Base-by-base conservation (phyloP, 2,329 filamentous ascomycete species). In the Colletotrichum chlorophyti region DNA sequence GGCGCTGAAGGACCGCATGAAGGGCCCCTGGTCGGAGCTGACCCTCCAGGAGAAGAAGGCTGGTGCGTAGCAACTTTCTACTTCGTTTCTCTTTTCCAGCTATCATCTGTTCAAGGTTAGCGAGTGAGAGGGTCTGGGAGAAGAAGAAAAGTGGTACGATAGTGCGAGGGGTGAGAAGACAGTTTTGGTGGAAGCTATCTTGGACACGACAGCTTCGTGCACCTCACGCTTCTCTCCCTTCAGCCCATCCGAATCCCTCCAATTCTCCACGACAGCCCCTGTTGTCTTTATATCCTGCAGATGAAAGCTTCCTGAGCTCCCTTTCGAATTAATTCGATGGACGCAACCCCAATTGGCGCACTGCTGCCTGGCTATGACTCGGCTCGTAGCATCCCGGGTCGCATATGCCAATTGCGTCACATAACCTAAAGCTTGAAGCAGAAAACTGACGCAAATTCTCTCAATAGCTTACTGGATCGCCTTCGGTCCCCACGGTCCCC, bases 31-130 rank as follows among this genome's bases (percentile, higher is more conserved):
- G 95, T 86, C 89, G 73, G 92, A 98, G 74, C 83, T 99, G 82
- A 97, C 95, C 49, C 68, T 96, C 72, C 90, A 95, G 79, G 95
- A 99, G 86, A 97, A 99, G 91, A 98, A 96, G 84, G 95, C 95
- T 70, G 94, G 95, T 97, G 88, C 76, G 93, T 91, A 60, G 45
- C 24, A 37, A 34, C 58, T 45, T 42, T 21, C 34, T 48, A 41
- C 35, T 48, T 40, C 34, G 35, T 42, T 47, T 49, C 23, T 41
- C 19, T 41, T 48, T 40, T 51, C 19, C 26, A 52, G 60, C 46
- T 55, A n/a, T n/a, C n/a, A n/a, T n/a, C n/a, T n/a, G n/a, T n/a
- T n/a, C n/a, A n/a, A n/a, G n/a, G n/a, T n/a, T n/a, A n/a, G n/a
- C n/a, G n/a, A n/a, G n/a, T n/a, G n/a, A n/a, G n/a, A n/a, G n/a